Conservation (phyloP, 148 eudicot species). For the Agrostemma githago region DNA sequence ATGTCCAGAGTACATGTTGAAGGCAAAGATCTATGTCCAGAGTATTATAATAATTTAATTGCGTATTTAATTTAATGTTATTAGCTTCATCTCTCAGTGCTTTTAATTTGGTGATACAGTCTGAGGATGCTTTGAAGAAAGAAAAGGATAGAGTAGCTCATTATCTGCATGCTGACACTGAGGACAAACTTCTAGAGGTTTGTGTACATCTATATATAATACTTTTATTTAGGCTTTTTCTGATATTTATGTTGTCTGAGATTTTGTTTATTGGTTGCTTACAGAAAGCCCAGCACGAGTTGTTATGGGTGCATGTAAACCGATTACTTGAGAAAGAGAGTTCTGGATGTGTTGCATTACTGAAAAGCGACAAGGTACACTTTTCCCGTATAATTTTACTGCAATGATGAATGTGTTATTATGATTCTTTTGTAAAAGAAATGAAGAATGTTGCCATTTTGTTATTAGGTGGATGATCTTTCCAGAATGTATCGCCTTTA, state of each 20-base stretch:
- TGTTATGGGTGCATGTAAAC: constrained; percentile 41
- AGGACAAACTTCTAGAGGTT: constrained; percentile 66
- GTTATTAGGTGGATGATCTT: constrained; percentile 65
- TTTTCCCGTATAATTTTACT: not conserved
- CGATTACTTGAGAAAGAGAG: constrained; percentile 66
- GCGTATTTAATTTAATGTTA: not conserved
- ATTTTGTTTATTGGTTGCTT: not conserved
- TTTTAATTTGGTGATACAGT: constrained; percentile 31
- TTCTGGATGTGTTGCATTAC: constrained; percentile 64
- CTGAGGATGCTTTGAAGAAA: constrained; percentile 57
- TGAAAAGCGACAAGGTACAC: constrained; percentile 56
- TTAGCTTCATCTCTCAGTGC: not conserved
- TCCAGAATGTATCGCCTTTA: constrained; percentile 91
- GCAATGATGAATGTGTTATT: not conserved
- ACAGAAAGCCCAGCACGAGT: constrained; percentile 55
- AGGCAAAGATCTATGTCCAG: constrained; percentile 37
- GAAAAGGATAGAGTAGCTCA: constrained; percentile 67
- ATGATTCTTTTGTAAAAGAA: not conserved
- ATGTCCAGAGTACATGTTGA: constrained; percentile 76
- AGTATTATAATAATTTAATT: not conserved
- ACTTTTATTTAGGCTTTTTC: not conserved
- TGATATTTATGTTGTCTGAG: not conserved
- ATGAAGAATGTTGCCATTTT: not conserved
- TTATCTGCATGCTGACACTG: constrained; percentile 61
- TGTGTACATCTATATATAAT: not conserved